A percentile compares a stretch with the other conserved stretches of the same genome.
Evolutionary conservation across 2,329 filamentous ascomycete genomes (phyloP).

Genomic region (Pseudogymnoascus sp.): DNA sequence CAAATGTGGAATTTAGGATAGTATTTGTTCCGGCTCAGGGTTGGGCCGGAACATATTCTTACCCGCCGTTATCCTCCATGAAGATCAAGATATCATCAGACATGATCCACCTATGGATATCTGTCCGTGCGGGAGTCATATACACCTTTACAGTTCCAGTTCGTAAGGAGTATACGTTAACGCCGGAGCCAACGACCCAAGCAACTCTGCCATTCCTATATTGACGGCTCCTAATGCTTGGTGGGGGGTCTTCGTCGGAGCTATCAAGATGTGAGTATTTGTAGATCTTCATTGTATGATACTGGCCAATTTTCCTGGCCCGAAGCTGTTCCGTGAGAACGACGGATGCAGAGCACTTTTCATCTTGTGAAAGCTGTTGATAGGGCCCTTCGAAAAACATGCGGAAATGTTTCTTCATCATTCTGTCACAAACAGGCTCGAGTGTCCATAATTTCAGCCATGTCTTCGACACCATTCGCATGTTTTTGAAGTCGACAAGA

Average conservation of each 20-base stretch:
- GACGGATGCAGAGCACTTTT: background rate
- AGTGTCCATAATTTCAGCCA: slow-evolving; percentile 8
- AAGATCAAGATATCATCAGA: background rate
- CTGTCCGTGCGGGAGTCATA: background rate
- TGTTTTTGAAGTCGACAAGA: background rate
- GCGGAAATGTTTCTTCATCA: slow-evolving; percentile 9
- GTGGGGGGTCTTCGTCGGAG: background rate
- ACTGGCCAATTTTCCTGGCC: slow-evolving; percentile 1
- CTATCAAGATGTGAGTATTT: background rate
- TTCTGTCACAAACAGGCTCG: background rate
- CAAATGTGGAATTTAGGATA: background rate
- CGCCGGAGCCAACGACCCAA: background rate
- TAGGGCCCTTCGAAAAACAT: background rate
- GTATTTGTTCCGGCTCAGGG: background rate
- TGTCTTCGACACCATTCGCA: slow-evolving; percentile 5
- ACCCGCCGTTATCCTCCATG: background rate
- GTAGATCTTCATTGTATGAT: slow-evolving; percentile 7
- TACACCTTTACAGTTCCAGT: background rate
- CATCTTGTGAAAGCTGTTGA: background rate
- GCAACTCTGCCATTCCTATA: slow-evolving; percentile 8
- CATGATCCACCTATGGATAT: background rate
- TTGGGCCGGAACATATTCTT: background rate
- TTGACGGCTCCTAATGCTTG: background rate
- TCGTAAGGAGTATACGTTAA: background rate
- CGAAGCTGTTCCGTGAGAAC: background rate